A percentile compares a stretch with the other conserved stretches of the same genome.
These are phyloP conservation scores for Sutorius eximius DNA, from an alignment of 1,284 basidiomycete species.

Conservation along the genomic window DNA sequence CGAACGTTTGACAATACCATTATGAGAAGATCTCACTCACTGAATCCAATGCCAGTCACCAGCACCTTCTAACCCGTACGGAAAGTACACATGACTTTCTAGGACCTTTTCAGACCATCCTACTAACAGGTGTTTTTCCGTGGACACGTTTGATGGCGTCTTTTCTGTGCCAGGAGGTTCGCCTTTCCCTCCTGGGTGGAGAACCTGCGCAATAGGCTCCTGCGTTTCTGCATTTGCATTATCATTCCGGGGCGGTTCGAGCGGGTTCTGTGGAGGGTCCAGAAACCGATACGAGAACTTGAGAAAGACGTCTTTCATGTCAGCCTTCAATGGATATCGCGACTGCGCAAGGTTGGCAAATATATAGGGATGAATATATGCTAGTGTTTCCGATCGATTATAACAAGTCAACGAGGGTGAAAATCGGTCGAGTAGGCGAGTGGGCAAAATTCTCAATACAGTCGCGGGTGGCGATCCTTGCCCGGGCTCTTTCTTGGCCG, in stretches of 20 bases:
- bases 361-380: slow-evolving; percentile 50
- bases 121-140: slow-evolving; percentile 17
- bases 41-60: slow-evolving; percentile 68
- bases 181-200: slow-evolving; percentile 21
- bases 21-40: slow-evolving; percentile 19
- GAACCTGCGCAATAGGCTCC: slow-evolving; percentile 23
- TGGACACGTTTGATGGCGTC: slow-evolving; percentile 1
- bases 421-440: slow-evolving; percentile 34
- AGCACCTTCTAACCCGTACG: slow-evolving; percentile 46
- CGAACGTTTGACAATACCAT: not conserved
- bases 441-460: slow-evolving; percentile 50
- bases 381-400: slow-evolving; percentile 39
- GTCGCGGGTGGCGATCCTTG: slow-evolving; percentile 23
- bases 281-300: slow-evolving; percentile 29
- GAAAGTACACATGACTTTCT: slow-evolving; percentile 59
- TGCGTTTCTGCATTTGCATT: slow-evolving; percentile 4
- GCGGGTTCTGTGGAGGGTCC: slow-evolving; percentile 30
- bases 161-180: slow-evolving; percentile 9
- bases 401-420: slow-evolving; percentile 20
- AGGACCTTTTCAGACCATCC: slow-evolving; percentile 39
- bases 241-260: slow-evolving; percentile 11
- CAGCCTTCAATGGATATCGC: slow-evolving; percentile 34
- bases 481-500: slow-evolving; percentile 8
- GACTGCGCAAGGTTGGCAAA: slow-evolving; percentile 36
- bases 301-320: slow-evolving; percentile 36